Percentiles rank a stretch among this genome's conserved stretches.
These are phyloP conservation scores for Leptomonas pyrrhocoris DNA, from an alignment of 208 protist genomes.

Conservation along the genomic window DNA sequence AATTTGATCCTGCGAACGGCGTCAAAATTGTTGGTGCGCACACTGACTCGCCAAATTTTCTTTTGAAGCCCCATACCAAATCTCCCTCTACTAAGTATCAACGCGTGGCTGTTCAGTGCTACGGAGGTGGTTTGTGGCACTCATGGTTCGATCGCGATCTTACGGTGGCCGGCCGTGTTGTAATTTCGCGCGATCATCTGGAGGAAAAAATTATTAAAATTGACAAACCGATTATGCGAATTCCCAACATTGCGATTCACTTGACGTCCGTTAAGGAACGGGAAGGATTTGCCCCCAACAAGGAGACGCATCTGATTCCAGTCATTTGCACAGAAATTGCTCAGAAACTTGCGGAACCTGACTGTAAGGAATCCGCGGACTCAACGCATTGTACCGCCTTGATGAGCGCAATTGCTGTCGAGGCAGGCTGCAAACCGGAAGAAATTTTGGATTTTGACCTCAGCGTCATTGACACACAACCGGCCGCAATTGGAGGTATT, in stretches of 20 bases:
- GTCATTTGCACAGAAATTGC: constrained; percentile 80
- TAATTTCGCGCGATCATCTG: constrained; percentile 47
- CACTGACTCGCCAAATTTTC: constrained; percentile 96
- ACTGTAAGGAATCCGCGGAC: constrained; percentile 16
- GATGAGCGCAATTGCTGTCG: constrained; percentile 72
- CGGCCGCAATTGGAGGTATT: constrained; percentile 88
- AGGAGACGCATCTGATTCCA: constrained; percentile 94
- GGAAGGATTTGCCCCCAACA: constrained; percentile 94
- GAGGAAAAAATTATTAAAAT: constrained; percentile 74
- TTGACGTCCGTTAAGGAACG: constrained; percentile 80
- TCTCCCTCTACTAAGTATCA: constrained; percentile 43
- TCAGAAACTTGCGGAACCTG: constrained; percentile 21
- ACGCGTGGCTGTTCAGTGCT: constrained; percentile 82
- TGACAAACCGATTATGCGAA: constrained; percentile 92
- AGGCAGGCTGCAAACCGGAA: constrained; percentile 48
- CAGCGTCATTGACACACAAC: constrained; percentile 94
- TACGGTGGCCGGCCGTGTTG: constrained; percentile 84
- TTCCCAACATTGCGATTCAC: constrained; percentile 97
- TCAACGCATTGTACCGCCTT: constrained; percentile 73
- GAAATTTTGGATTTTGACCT: constrained; percentile 97
- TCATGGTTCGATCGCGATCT: constrained; percentile 93
- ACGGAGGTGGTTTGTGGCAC: constrained; percentile 90
- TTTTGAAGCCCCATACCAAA: constrained; percentile 76
- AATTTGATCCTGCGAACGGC: constrained; percentile 83
- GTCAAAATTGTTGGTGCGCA: constrained; percentile 97